Base-by-base conservation (phyloP, 164 flowering plant genomes). In the Vitis rupestris region DNA sequence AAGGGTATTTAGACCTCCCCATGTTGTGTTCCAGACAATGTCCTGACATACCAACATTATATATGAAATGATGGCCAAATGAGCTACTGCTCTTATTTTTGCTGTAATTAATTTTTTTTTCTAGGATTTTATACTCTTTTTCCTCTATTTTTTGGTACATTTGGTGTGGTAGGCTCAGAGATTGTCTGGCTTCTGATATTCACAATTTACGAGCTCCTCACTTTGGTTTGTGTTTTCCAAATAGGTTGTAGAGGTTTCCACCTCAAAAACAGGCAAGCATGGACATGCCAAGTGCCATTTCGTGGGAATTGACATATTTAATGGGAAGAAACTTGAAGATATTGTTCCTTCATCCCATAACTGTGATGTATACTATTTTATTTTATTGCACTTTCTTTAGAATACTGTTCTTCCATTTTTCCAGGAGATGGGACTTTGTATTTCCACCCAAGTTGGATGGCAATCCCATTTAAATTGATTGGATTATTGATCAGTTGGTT, bases 231-330 rank as follows among this genome's bases (percentile, higher is more conserved):
- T 65, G 13, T 63, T 12, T 57, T 67, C 37, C 13, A 30, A 29
- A 30, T 65, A 79, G 82, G 85, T 84, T 67, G 87, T 82, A 0
- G 87, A 84, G 62, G 84, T 82, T 67, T 84, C 84, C 59, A 84
- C 87, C 44, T 80, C 85, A 10, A 84, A 84, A 70, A 83, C 84
- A 1, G 84, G 86, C 51, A 83, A 83, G 75, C 86, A 83, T 68
- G 86, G 86, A 49, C 87, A 83, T 74, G 86, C 86, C 15, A 84
- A 84, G 76, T 84, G 87, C 70, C 85, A 84, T 78, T 84, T 84
- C 76, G 85, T 84, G 68, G 87, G 30, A 9, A 80, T 82, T 66
- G 87, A 84, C 66, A 82, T 84, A 5, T 82, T 81, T 44, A 78
- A 59, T 65, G 72, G 74, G 56, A 79, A 23, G 27, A 79, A 79